Evolutionary conservation across 2,329 filamentous ascomycete genomes (phyloP).

Genomic region (Colletotrichum theobromicola): DNA sequence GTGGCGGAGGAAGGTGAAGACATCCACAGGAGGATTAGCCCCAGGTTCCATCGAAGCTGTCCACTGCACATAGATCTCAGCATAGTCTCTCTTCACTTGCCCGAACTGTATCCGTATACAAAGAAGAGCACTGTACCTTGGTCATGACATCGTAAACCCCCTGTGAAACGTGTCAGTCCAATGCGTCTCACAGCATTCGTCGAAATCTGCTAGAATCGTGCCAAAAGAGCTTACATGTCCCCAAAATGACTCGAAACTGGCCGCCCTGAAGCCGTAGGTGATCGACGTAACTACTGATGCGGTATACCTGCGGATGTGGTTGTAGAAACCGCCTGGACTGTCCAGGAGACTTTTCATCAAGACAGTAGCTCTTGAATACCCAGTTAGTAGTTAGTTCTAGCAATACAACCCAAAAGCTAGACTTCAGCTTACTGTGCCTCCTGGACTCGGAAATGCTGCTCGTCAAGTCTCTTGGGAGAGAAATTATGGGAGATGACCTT

Average conservation of each 20-base stretch:
- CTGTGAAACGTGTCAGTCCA: too few relatives aligned
- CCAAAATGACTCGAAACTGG: background rate
- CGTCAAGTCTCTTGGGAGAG: conserved; percentile 44
- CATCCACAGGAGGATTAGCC: too few relatives aligned
- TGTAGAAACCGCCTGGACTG: background rate
- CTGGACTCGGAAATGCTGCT: conserved; percentile 40
- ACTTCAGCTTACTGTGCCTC: conserved; percentile 40
- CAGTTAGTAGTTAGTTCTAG: background rate
- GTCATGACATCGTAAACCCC: too few relatives aligned
- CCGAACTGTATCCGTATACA: too few relatives aligned
- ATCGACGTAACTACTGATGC: background rate
- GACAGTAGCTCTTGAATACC: background rate
- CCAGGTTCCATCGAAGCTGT: too few relatives aligned
- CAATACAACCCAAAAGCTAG: background rate
- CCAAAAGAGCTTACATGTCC: background rate
- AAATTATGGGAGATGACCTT: conserved; percentile 47
- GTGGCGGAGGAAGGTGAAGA: too few relatives aligned
- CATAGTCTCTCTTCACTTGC: too few relatives aligned
- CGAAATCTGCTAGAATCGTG: background rate
- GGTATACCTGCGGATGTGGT: background rate
- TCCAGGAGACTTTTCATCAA: background rate
- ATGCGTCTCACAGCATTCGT: too few relatives aligned
- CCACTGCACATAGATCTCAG: too few relatives aligned
- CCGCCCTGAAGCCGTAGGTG: background rate
- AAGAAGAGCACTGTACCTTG: too few relatives aligned